These are phyloP conservation scores for Paulownia fortunei DNA, from an alignment of 257 asterid genomes.

Conservation along the genomic window DNA sequence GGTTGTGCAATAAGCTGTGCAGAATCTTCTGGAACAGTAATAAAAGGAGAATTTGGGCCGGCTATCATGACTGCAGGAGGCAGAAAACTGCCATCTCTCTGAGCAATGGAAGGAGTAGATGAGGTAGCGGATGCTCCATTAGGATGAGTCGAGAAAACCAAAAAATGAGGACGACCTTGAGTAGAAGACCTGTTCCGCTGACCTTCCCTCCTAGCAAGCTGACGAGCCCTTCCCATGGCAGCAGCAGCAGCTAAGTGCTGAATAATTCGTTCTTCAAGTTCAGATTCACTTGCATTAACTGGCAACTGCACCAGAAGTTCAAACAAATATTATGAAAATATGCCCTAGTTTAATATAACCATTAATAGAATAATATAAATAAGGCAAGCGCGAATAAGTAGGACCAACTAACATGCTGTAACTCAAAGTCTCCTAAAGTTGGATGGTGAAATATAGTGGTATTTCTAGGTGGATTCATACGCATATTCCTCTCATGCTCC, in stretches of 20 bases:
- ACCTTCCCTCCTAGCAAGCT: conserved; percentile 76
- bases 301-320: conserved; percentile 62
- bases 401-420: conserved; percentile 78
- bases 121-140: conserved; percentile 50
- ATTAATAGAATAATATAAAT: not conserved
- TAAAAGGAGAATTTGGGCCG: conserved; percentile 51
- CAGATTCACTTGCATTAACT: conserved; percentile 70
- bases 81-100: conserved; percentile 48
- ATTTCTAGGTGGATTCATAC: conserved; percentile 88
- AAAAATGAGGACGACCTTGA: conserved; percentile 72
- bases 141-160: conserved; percentile 76
- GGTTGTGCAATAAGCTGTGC: conserved; percentile 43
- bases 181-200: conserved; percentile 71
- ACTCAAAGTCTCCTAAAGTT: conserved; percentile 89
- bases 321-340: not conserved
- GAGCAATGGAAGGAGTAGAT: conserved; percentile 41
- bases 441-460: conserved; percentile 94
- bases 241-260: conserved; percentile 96
- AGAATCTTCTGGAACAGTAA: conserved; percentile 58
- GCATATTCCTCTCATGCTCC: conserved; percentile 84
- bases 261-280: conserved; percentile 82
- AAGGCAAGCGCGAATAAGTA: not conserved
- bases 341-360: too few relatives aligned
- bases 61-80: conserved; percentile 50
- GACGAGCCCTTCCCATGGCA: conserved; percentile 90